Evolutionary conservation across 495 filamentous ascomycete species (phyloP), one percentile per base, ranked within the genome.

Genomic region (Penicillium egyptiacum): DNA sequence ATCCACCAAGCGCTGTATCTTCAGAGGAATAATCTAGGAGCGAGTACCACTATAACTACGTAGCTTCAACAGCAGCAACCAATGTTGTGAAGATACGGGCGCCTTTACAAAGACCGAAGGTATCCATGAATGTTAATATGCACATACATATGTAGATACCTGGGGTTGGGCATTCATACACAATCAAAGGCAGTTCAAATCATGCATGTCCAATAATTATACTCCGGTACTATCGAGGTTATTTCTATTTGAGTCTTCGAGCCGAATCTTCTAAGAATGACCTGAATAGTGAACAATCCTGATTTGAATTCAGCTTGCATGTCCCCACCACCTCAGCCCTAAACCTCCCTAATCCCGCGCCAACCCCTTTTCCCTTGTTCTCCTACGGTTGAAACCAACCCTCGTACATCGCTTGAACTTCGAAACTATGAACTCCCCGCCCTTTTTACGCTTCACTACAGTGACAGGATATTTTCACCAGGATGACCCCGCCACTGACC

Each of bases 401-500:
- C 7, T 5, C 6, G 16, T 39, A 39, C 35, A 14, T 20, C 5
- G 5, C 31, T 30, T 39, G 12, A n/a, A 17, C 4, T 12, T 39
- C 35, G 11, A 55, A 12, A 43, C 22, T 19, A 61, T 57, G 41
- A 25, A 28, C 31, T 56, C 57, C 46, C 16, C 37, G 7, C 22
- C 22, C 43, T 14, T 56, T 57, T 55, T 53, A 1, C 69, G 69
- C 58, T 71, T 72, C 50, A 61, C 66, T 55, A 84, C 82, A 9
- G 81, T 90, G 4, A 68, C 79, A 2, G 88, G 87, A 1, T 88
- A 84, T 64, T 93, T 92, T 67, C 72, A 81, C 4, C 89, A 92
- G 69, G 88, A 91, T 70, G 81, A 90, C 20, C 76, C 78, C 0
- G 62, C 67, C 31, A 92, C 89, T 0, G 77, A 90, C 64, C 74